A percentile compares a stretch with the other conserved stretches of the same genome.
Evolutionary conservation across 2,329 filamentous ascomycete species (phyloP).

Genomic region (Pseudogymnoascus sp.): DNA sequence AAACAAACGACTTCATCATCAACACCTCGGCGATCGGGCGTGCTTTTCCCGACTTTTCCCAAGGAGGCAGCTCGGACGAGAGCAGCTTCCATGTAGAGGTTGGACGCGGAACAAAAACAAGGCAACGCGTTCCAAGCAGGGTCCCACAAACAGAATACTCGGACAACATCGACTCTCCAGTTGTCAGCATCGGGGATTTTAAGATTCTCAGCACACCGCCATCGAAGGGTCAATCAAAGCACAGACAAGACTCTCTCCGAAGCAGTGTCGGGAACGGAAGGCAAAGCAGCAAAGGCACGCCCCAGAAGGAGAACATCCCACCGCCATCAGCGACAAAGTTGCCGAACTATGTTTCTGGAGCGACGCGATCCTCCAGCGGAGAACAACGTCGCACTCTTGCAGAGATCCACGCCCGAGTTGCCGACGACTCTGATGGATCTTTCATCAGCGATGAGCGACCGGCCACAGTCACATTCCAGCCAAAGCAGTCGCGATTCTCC

Average conservation of each 20-base stretch:
- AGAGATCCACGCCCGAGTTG: constrained; percentile 49
- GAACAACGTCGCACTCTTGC: constrained; percentile 44
- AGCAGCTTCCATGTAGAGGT: constrained; percentile 45
- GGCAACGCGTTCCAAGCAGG: constrained; percentile 19
- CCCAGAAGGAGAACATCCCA: constrained; percentile 35
- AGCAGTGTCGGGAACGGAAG: constrained; percentile 13
- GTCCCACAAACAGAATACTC: constrained; percentile 40
- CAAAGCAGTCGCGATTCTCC: constrained; percentile 51
- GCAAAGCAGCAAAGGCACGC: constrained; percentile 16
- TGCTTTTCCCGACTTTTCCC: constrained; percentile 44
- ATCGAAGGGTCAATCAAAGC: constrained; percentile 9
- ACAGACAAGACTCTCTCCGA: constrained; percentile 10
- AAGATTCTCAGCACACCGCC: constrained; percentile 33
- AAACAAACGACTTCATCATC: constrained; percentile 34
- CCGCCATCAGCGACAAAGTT: constrained; percentile 15
- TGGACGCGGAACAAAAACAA: constrained; percentile 39
- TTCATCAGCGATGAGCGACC: constrained; percentile 44
- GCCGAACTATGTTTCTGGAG: constrained; percentile 25
- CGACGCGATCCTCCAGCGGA: constrained; percentile 30
- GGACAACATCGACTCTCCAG: constrained; percentile 35
- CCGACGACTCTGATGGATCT: constrained; percentile 46
- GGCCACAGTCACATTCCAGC: constrained; percentile 35
- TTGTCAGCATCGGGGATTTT: constrained; percentile 42
- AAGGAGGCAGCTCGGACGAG: constrained; percentile 37
- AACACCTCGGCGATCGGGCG: constrained; percentile 38